Conservation (phyloP, 768 basidiomycete species). For the Mrakia frigida region DNA sequence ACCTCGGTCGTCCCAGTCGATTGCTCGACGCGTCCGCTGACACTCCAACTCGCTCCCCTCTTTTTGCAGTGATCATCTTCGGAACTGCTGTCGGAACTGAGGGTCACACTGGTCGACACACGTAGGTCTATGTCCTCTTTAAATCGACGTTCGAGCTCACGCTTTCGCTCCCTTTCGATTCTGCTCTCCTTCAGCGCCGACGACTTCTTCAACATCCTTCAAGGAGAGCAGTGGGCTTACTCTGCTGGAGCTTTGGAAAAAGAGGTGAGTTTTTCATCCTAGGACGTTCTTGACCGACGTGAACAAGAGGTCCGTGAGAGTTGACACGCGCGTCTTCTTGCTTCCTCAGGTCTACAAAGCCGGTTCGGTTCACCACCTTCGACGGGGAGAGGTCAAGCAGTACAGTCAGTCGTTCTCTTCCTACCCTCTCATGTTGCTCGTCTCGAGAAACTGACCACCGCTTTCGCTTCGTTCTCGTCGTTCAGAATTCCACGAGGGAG, state of each 20-base stretch:
- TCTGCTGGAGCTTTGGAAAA: constrained; percentile 69
- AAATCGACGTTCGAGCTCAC: neutral
- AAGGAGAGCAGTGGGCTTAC: constrained; percentile 94
- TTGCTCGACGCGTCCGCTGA: neutral
- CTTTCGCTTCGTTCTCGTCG: neutral
- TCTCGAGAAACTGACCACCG: neutral
- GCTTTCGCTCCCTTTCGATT: neutral
- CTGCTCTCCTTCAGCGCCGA: constrained; percentile 53
- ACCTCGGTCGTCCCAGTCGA: neutral
- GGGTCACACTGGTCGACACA: constrained; percentile 88
- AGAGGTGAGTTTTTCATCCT: constrained; percentile 52
- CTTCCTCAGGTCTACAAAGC: constrained; percentile 57
- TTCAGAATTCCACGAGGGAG: constrained; percentile 79
- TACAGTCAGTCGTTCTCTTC: constrained; percentile 52
- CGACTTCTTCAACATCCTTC: constrained; percentile 94
- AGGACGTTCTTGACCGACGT: neutral
- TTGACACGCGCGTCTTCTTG: neutral
- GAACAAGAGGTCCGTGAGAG: too few species aligned
- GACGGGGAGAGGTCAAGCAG: constrained; percentile 80
- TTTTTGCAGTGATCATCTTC: constrained; percentile 56
- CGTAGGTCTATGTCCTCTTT: constrained; percentile 38
- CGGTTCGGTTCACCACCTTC: constrained; percentile 79
- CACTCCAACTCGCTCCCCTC: neutral
- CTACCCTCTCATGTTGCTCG: neutral
- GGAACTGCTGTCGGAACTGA: constrained; percentile 96